Conservation (phyloP, 495 filamentous ascomycete genomes). For the Barbatosphaeria neglecta region DNA sequence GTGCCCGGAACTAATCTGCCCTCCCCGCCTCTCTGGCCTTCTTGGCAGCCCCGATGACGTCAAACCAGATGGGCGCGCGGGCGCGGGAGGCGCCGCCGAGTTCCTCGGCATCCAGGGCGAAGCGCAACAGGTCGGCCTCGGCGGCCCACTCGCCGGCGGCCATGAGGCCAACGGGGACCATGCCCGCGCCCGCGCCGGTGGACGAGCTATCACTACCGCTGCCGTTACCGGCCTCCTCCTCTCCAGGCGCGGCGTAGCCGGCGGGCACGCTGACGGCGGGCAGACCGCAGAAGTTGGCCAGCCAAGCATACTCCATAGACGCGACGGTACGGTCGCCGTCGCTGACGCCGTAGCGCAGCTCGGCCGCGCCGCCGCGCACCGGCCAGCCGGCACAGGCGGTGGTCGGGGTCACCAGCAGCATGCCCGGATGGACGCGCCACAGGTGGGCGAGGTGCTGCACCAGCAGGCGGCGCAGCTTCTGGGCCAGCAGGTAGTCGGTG, state of each 20-base stretch:
- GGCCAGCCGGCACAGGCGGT: conserved; percentile 62
- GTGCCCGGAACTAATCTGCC: not conserved
- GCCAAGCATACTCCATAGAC: conserved; percentile 76
- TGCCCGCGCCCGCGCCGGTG: conserved; percentile 39
- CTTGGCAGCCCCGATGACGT: conserved; percentile 14
- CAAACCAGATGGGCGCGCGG: conserved; percentile 16
- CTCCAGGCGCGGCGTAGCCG: conserved; percentile 40
- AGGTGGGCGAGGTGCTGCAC: conserved; percentile 70
- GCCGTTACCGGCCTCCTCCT: too few relatives aligned
- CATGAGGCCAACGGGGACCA: conserved; percentile 69
- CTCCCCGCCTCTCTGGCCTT: not conserved
- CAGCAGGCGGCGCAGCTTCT: conserved; percentile 59
- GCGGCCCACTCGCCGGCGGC: conserved; percentile 71
- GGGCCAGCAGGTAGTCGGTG: conserved; percentile 61
- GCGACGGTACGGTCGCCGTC: conserved; percentile 58
- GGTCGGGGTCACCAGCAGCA: conserved; percentile 68
- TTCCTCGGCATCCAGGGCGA: conserved; percentile 53
- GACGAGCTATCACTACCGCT: too few relatives aligned
- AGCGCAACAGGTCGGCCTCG: conserved; percentile 59
- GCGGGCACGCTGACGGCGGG: conserved; percentile 60
- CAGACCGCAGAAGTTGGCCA: conserved; percentile 72
- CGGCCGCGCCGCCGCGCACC: conserved; percentile 31
- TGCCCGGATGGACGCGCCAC: conserved; percentile 56
- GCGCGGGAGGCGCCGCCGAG: conserved; percentile 8
- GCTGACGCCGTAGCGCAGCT: conserved; percentile 52